A percentile compares a stretch with the other conserved stretches of the same genome.
These are phyloP conservation scores for Debaryomyces fabryi DNA, from an alignment of 1,139 yeast species.

Conservation along the genomic window DNA sequence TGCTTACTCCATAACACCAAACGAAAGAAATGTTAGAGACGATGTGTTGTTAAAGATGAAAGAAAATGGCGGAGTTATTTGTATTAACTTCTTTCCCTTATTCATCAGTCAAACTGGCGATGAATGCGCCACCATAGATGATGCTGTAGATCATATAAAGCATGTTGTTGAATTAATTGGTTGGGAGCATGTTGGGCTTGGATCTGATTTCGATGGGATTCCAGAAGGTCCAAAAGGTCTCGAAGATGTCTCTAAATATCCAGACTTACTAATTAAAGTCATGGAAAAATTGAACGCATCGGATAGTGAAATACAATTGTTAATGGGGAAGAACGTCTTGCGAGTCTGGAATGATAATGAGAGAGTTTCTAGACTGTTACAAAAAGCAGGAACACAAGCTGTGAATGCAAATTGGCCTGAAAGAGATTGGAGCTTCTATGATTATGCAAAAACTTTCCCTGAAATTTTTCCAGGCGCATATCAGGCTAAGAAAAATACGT, in stretches of 20 bases:
- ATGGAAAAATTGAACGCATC: constrained; percentile 42
- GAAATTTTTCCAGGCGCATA: constrained; percentile 42
- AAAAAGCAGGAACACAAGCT: constrained; percentile 21
- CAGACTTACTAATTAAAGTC: constrained; percentile 44
- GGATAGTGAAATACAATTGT: constrained; percentile 42
- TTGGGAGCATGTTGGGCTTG: constrained; percentile 58
- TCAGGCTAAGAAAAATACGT: constrained; percentile 7
- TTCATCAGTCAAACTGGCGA: constrained; percentile 32
- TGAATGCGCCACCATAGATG: constrained; percentile 39
- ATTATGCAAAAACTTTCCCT: constrained; percentile 33
- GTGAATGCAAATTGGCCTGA: constrained; percentile 46
- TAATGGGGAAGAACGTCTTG: constrained; percentile 52
- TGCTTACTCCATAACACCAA: constrained; percentile 34
- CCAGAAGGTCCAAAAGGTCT: constrained; percentile 50
- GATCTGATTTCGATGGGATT: constrained; percentile 58
- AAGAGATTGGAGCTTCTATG: constrained; percentile 43
- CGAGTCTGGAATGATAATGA: constrained; percentile 48
- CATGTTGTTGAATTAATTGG: constrained; percentile 49
- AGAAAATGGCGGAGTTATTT: constrained; percentile 51
- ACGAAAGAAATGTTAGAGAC: neutral
- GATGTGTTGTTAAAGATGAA: constrained; percentile 30
- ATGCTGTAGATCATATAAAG: constrained; percentile 50
- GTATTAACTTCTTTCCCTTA: constrained; percentile 48
- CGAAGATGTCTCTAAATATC: constrained; percentile 57
- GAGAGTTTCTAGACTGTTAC: constrained; percentile 27